Base-by-base conservation (phyloP, 495 filamentous ascomycete species). In the Neurospora sp. region DNA sequence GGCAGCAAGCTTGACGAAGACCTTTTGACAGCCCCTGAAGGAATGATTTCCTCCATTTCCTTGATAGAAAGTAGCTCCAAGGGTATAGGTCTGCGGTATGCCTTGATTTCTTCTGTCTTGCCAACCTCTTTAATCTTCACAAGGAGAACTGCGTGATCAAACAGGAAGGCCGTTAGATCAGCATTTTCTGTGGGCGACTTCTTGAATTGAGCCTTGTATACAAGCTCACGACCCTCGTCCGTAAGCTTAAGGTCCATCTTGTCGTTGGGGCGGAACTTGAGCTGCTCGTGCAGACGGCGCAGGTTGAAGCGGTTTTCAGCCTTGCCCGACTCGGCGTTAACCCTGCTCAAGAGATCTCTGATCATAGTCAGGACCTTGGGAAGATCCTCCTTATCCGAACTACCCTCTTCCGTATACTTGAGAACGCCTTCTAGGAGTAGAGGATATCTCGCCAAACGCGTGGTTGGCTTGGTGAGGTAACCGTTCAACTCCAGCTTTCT, bases 261-360 rank as follows among this genome's bases (percentile, higher is more conserved):
- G 77, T 97, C 94, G 39, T 91, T 92, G 7, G 91, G 91, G 39
- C 89, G 85, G 85, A 96, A 98, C 74, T 93, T 93, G 73, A 99
- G 87, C 72, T 97, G 91, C 69, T 92, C 87, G 78, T 97, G 94
- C 18, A 99, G 86, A 75, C 93, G 91, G 79, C 94, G 92, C 46
- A 99, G 85, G 80, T 98, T 98, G 84, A 97, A 98, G 70, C 95
- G 92, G 77, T 99, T 99, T 82, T 99, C 96, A 3, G 96, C 93
- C 82, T 96, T 97, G 75, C 96, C 96, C 76, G 93, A 96, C 80
- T 98, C 96, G 12, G 90, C 85, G 80, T 99, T 99, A 77, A 99
- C 96, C 74, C 91, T 88, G 22, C 88, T 90, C 69, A 99, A 82
- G 76, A 96, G 91, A 71, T 95, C 92, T 72, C 94, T 90, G 81